Evolutionary conservation across 352 stramenopile genomes (phyloP).

Genomic region (Ophiocytium majus): DNA sequence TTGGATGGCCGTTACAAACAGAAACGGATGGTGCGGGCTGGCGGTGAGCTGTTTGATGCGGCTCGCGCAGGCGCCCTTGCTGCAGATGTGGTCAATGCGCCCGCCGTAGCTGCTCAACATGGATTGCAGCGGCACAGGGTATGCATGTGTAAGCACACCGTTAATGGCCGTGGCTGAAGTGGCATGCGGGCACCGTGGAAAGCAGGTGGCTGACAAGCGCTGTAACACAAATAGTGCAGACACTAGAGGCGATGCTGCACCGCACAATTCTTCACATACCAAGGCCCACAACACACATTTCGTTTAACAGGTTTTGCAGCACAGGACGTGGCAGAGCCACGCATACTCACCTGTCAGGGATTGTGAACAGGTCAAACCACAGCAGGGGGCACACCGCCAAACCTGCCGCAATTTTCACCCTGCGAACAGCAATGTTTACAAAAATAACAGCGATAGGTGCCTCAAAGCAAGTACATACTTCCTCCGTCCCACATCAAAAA

Average conservation of each 20-base stretch:
- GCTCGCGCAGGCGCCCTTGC: background rate
- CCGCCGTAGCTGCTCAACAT: background rate
- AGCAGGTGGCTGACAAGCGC: too few species aligned
- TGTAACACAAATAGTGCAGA: background rate
- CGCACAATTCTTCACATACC: background rate
- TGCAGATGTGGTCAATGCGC: constrained; percentile 4
- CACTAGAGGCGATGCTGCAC: background rate
- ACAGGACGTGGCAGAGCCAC: background rate
- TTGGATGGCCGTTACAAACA: constrained; percentile 20
- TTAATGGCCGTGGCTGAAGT: background rate
- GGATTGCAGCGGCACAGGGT: too few species aligned
- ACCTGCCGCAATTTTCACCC: background rate
- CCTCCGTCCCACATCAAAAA: too few species aligned
- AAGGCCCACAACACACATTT: background rate
- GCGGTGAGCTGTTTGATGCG: background rate
- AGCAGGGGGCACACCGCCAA: background rate
- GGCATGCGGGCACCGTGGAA: too few species aligned
- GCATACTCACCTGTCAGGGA: constrained; percentile 8
- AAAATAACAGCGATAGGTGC: too few species aligned
- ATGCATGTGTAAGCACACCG: too few species aligned
- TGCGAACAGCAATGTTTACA: too few species aligned
- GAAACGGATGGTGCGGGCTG: background rate
- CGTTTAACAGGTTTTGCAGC: background rate
- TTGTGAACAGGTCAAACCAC: constrained; percentile 18
- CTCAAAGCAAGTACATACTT: too few species aligned